Conservation (phyloP, 768 basidiomycete species). For the Trametes elegans region DNA sequence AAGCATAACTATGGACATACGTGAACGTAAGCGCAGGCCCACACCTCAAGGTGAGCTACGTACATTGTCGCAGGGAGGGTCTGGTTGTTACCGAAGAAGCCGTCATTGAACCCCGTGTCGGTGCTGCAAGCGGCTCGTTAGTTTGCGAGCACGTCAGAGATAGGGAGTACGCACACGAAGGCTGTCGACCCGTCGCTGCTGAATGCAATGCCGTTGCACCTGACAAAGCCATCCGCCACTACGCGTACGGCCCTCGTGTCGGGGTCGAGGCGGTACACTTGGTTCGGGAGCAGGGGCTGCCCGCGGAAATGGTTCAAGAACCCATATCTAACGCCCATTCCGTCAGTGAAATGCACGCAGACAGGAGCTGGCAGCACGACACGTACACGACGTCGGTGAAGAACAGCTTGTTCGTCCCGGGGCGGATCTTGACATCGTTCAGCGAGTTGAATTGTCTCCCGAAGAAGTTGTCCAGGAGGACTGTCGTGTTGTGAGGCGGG, state of each 20-base stretch:
- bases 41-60: slow-evolving; percentile 23
- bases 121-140: slow-evolving; percentile 35
- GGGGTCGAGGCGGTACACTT: slow-evolving; percentile 78
- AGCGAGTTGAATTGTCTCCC: slow-evolving; percentile 82
- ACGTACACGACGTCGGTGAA: slow-evolving; percentile 71
- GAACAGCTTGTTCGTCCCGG: slow-evolving; percentile 61
- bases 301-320: slow-evolving; percentile 67
- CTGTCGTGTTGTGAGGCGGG: slow-evolving; percentile 62
- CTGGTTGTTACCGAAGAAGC: slow-evolving; percentile 48
- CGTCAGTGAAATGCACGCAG: neutral
- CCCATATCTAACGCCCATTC: slow-evolving; percentile 48
- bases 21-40: neutral
- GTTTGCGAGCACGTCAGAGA: neutral
- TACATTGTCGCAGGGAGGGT: slow-evolving; percentile 69
- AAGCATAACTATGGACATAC: slow-evolving; percentile 59
- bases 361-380: neutral
- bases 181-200: slow-evolving; percentile 60
- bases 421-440: slow-evolving; percentile 76
- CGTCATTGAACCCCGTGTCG: slow-evolving; percentile 50
- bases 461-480: slow-evolving; percentile 75
- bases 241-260: slow-evolving; percentile 61
- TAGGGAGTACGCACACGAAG: slow-evolving; percentile 48
- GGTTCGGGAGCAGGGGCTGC: slow-evolving; percentile 60
- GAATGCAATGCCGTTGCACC: slow-evolving; percentile 75
- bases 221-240: slow-evolving; percentile 74